phyloP scores from a whole-genome alignment of 305 asterid species.

The Coffea humblotiana region DNA sequence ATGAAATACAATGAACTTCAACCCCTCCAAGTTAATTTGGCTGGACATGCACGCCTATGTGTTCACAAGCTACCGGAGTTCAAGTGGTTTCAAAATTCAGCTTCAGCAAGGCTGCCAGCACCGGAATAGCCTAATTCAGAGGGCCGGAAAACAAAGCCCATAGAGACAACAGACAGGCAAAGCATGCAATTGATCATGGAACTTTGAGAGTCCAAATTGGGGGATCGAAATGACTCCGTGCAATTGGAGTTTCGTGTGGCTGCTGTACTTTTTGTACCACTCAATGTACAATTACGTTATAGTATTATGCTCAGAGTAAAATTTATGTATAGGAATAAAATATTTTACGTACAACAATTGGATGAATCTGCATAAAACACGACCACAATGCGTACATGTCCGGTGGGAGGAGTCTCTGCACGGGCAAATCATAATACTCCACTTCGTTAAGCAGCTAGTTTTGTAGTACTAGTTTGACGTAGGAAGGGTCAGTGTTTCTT shows the following conservation, averaged over 20 bases:
- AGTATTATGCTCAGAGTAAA: too few relatives aligned
- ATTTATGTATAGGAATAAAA: too few relatives aligned
- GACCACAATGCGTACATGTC: too few relatives aligned
- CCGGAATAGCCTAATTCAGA: not conserved
- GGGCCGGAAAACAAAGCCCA: not conserved
- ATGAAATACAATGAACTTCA: not conserved
- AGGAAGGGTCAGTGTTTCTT: slow-evolving; percentile 10
- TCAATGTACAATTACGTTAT: too few relatives aligned
- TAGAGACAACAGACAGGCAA: not conserved
- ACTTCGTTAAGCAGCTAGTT: too few relatives aligned
- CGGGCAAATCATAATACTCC: slow-evolving; percentile 5
- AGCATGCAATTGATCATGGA: not conserved
- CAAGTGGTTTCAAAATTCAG: not conserved
- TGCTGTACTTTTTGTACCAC: too few relatives aligned
- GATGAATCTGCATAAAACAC: too few relatives aligned
- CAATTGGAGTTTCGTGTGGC: too few relatives aligned
- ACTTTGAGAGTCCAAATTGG: not conserved
- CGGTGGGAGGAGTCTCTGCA: not conserved
- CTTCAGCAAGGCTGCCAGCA: not conserved
- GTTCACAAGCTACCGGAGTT: not conserved
- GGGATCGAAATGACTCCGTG: not conserved
- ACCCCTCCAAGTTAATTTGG: not conserved
- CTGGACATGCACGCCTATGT: not conserved
- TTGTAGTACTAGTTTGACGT: slow-evolving; percentile 3
- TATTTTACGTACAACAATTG: too few relatives aligned